Conservation (phyloP, 2,329 filamentous ascomycete species). For the Fusarium tricinctum region DNA sequence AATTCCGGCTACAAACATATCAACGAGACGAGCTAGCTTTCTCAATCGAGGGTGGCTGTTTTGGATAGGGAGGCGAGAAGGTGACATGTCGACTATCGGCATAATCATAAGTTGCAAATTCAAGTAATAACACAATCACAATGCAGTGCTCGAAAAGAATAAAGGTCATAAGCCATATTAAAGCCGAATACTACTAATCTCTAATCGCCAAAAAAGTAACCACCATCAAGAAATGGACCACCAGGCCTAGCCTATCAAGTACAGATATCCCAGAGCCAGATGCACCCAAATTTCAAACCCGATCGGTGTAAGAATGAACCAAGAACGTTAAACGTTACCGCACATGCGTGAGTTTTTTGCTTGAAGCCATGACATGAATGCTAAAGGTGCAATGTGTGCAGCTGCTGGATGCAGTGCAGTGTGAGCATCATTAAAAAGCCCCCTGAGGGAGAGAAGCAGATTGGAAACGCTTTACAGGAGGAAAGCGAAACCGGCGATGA, state of each 20-base stretch:
- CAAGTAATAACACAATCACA: not conserved
- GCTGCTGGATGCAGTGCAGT: slow-evolving; percentile 1
- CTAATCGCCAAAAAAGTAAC: slow-evolving; percentile 43
- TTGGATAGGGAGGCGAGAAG: slow-evolving; percentile 49
- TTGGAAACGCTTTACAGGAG: slow-evolving; percentile 42
- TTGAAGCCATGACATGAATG: slow-evolving; percentile 23
- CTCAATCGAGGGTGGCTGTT: slow-evolving; percentile 37
- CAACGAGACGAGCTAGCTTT: slow-evolving; percentile 14
- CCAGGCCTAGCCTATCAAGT: slow-evolving; percentile 29
- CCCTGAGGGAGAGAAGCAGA: slow-evolving; percentile 2
- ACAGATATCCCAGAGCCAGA: slow-evolving; percentile 30
- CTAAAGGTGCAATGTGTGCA: slow-evolving; percentile 7
- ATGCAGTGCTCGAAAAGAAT: not conserved
- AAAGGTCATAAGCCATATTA: slow-evolving; percentile 42
- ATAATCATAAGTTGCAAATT: too few species aligned
- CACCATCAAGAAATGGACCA: slow-evolving; percentile 39
- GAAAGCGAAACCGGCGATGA: slow-evolving; percentile 47
- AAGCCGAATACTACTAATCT: slow-evolving; percentile 43
- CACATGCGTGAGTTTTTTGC: slow-evolving; percentile 28
- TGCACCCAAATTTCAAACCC: slow-evolving; percentile 20
- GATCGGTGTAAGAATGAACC: slow-evolving; percentile 44
- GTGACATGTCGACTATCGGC: not conserved
- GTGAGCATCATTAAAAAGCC: slow-evolving; percentile 6
- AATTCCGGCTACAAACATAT: too few species aligned
- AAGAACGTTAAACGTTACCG: slow-evolving; percentile 44